A percentile compares a stretch with the other conserved stretches of the same genome.
phyloP scores from a whole-genome alignment of 1,284 basidiomycete species.

The Trichosporon faecale region DNA sequence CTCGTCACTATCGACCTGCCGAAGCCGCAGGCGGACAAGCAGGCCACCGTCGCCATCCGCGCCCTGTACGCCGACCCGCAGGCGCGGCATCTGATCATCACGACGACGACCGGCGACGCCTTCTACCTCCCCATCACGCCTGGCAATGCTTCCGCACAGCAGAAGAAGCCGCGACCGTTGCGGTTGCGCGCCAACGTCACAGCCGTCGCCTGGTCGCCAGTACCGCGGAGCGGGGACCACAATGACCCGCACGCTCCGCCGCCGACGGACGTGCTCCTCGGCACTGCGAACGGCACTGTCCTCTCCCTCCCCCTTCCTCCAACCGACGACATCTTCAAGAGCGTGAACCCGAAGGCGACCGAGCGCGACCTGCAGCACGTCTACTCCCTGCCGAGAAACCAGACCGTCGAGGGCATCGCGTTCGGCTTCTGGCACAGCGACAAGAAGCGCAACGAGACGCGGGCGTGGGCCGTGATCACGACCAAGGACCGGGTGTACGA shows the following conservation, averaged over 20 bases:
- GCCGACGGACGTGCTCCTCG: conserved; percentile 62
- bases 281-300: conserved; percentile 75
- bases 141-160: conserved; percentile 49
- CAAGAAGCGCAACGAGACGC: conserved; percentile 27
- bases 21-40: conserved; percentile 55
- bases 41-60: conserved; percentile 55
- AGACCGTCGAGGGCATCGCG: conserved; percentile 74
- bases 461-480: conserved; percentile 67
- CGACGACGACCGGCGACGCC: conserved; percentile 83
- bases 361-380: conserved; percentile 70
- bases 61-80: conserved; percentile 88
- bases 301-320: conserved; percentile 70
- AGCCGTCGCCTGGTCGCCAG: conserved; percentile 89
- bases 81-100: conserved; percentile 81
- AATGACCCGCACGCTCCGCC: conserved; percentile 30
- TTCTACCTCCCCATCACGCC: conserved; percentile 72
- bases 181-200: conserved; percentile 87
- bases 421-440: conserved; percentile 61
- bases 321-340: conserved; percentile 88
- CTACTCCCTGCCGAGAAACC: conserved; percentile 72
- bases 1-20: conserved; percentile 73
- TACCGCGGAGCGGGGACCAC: conserved; percentile 20
- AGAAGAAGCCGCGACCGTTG: conserved; percentile 68
- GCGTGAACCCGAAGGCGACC: conserved; percentile 51
- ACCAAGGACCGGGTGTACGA: conserved; percentile 90